These are phyloP conservation scores for Eucalyptus cloeziana DNA, from an alignment of 345 rosid genomes.

Conservation along the genomic window DNA sequence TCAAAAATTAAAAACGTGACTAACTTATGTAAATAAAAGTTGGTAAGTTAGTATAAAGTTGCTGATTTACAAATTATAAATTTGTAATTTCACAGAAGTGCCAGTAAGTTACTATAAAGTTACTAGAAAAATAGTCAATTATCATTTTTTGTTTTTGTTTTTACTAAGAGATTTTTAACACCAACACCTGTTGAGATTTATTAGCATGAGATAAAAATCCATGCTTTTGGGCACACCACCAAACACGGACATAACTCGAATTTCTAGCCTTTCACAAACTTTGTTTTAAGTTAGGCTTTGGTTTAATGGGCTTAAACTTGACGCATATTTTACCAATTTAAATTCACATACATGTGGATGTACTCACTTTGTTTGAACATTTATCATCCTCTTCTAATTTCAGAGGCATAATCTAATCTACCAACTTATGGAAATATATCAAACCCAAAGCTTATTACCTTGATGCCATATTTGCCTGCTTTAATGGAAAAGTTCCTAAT, in stretches of 20 bases:
- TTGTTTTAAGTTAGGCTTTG: neutral
- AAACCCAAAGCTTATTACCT: neutral
- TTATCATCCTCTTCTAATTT: neutral
- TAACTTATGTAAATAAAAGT: neutral
- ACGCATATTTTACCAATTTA: neutral
- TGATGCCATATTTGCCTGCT: neutral
- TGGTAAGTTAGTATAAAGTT: neutral
- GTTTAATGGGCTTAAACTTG: neutral
- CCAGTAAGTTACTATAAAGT: neutral
- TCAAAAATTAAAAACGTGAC: neutral
- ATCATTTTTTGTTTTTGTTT: neutral
- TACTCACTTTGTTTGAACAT: neutral
- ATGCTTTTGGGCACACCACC: neutral
- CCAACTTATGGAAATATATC: neutral
- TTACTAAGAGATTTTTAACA: neutral
- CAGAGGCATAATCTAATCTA: neutral
- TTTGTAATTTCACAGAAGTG: neutral
- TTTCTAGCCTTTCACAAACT: neutral
- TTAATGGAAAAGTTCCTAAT: neutral
- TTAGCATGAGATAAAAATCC: neutral
- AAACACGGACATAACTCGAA: neutral
- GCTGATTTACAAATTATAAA: neutral
- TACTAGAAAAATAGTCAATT: neutral
- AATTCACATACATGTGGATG: neutral
- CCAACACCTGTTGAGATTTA: neutral